Conservation (phyloP, 495 filamentous ascomycete genomes). For the Hamigera avellanea region DNA sequence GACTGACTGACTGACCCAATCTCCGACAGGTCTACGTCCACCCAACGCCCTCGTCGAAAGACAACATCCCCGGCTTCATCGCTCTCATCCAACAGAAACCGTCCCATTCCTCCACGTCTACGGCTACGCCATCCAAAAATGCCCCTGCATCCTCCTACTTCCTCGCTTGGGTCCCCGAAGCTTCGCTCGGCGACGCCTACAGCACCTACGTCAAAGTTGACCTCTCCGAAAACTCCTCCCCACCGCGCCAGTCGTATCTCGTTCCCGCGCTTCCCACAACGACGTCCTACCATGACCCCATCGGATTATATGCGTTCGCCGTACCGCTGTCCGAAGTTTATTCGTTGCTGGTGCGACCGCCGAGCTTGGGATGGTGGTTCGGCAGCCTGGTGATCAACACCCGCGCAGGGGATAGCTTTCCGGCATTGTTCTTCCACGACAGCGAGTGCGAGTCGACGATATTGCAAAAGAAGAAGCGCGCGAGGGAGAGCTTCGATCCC, state of each 20-base stretch:
- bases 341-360: constrained; percentile 78
- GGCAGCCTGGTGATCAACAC: constrained; percentile 90
- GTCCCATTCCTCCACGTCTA: constrained; percentile 2
- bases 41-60: constrained; percentile 82
- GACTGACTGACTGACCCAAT: not conserved
- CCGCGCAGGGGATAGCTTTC: constrained; percentile 78
- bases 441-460: constrained; percentile 94
- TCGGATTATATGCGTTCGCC: constrained; percentile 86
- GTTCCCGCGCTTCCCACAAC: constrained; percentile 80
- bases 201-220: constrained; percentile 93
- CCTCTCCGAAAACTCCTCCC: constrained; percentile 63
- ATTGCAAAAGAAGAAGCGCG: constrained; percentile 76
- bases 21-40: constrained; percentile 80
- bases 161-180: constrained; percentile 91
- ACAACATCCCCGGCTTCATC: constrained; percentile 95
- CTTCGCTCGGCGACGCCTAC: constrained; percentile 73
- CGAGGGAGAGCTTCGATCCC: constrained; percentile 77
- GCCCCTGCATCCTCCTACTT: constrained; percentile 54
- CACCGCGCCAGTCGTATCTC: constrained; percentile 78
- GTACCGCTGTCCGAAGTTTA: constrained; percentile 85
- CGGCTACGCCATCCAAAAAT: constrained; percentile 32
- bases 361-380: constrained; percentile 96
- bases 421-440: constrained; percentile 94
- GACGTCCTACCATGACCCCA: constrained; percentile 53
- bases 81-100: constrained; percentile 88